Evolutionary conservation across 129 eudicot genomes (phyloP).

Genomic region (Flaveria ramosissima): DNA sequence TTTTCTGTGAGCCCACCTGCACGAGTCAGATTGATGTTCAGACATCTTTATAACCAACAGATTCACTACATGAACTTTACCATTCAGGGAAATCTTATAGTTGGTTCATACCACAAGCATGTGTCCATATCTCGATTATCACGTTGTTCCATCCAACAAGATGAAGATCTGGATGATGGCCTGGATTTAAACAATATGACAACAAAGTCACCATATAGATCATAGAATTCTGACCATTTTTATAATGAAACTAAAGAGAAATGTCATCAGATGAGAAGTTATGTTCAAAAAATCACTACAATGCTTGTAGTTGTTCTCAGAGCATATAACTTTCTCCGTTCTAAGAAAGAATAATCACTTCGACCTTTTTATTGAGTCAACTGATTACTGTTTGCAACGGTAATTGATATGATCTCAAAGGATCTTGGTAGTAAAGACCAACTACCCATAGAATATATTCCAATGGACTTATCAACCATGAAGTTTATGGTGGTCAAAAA

Average conservation of each 20-base stretch:
- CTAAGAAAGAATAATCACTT: conserved; percentile 8
- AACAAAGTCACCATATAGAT: conserved; percentile 1
- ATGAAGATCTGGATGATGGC: conserved; percentile 99
- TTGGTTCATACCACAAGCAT: conserved; percentile 71
- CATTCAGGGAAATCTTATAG: not conserved
- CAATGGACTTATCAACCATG: too few species aligned
- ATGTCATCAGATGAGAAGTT: not conserved
- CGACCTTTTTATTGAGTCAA: not conserved
- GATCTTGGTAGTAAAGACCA: too few species aligned
- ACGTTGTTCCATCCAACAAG: conserved; percentile 95
- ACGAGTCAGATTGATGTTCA: conserved; percentile 12
- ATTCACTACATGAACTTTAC: not conserved
- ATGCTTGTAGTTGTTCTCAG: too few species aligned
- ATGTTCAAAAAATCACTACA: too few species aligned
- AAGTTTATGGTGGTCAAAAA: too few species aligned
- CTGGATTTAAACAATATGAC: conserved; percentile 41
- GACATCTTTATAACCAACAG: not conserved
- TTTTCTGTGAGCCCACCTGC: conserved; percentile 95
- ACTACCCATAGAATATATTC: too few species aligned
- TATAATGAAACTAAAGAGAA: not conserved
- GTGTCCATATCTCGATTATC: conserved; percentile 87
- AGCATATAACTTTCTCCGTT: too few species aligned
- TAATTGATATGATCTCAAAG: too few species aligned
- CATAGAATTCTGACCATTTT: conserved; percentile 3
- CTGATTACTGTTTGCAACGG: too few species aligned